phyloP scores from a whole-genome alignment of 805 yeast genomes.

The Starmerella tilneyi region DNA sequence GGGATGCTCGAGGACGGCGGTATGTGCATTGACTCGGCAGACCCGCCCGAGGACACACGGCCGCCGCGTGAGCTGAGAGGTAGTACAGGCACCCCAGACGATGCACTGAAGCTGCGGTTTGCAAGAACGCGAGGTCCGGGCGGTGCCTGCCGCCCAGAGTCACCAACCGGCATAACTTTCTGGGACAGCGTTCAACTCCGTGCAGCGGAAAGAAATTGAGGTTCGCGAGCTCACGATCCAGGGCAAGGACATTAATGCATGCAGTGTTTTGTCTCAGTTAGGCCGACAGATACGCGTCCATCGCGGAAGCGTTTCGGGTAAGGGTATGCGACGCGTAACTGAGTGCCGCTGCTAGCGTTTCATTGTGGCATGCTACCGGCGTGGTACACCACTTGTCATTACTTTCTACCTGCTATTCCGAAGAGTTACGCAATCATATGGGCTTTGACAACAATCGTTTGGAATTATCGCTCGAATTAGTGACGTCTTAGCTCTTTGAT shows the following conservation, averaged over 20 bases:
- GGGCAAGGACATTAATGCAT: background rate
- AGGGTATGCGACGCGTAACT: conserved; percentile 6
- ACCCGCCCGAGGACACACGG: background rate
- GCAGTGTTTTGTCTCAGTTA: background rate
- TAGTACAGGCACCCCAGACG: conserved; percentile 1
- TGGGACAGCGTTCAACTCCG: background rate
- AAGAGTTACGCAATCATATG: too few relatives aligned
- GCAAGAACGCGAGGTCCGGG: background rate
- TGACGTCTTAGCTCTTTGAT: too few relatives aligned
- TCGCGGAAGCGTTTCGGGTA: background rate
- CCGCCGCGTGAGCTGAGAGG: background rate
- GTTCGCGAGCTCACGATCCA: background rate
- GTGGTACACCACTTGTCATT: too few relatives aligned
- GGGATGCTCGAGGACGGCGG: conserved; percentile 5
- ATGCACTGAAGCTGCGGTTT: conserved; percentile 1
- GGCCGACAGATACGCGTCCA: background rate
- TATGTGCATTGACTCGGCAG: conserved; percentile 1
- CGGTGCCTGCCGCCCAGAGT: background rate
- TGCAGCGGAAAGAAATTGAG: background rate
- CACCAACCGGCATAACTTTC: background rate
- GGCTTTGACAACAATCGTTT: too few relatives aligned
- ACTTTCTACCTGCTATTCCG: too few relatives aligned
- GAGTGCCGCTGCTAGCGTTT: too few relatives aligned
- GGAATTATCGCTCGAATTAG: too few relatives aligned
- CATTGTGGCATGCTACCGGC: too few relatives aligned